A percentile compares a stretch with the other conserved stretches of the same genome.
Conservation (phyloP, 129 eudicot species). For the Lactuca sativa region DNA sequence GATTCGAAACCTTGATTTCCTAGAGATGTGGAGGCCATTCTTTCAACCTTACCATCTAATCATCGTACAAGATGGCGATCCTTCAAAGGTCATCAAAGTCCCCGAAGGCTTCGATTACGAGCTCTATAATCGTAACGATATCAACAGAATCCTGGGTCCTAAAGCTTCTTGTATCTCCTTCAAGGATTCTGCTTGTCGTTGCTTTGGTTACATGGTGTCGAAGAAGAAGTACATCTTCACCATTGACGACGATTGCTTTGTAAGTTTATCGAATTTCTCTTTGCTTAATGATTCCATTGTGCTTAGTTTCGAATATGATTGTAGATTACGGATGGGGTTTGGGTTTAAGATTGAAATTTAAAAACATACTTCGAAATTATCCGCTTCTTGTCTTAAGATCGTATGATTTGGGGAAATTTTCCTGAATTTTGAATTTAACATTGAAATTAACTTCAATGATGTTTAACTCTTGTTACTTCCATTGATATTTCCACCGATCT, state of each 20-base stretch:
- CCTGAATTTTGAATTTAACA: background rate
- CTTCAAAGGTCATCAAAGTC: constrained; percentile 51
- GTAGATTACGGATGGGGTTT: constrained; percentile 14
- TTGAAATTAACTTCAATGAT: background rate
- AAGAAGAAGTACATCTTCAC: constrained; percentile 66
- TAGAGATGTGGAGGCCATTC: constrained; percentile 76
- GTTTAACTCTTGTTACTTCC: background rate
- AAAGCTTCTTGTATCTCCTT: constrained; percentile 74
- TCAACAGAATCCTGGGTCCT: constrained; percentile 66
- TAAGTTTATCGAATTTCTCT: constrained; percentile 24
- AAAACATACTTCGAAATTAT: background rate
- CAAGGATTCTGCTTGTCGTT: constrained; percentile 74
- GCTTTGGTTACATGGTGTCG: constrained; percentile 67
- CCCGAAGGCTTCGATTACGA: constrained; percentile 73
- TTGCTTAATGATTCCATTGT: background rate
- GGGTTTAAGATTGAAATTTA: constrained; percentile 13
- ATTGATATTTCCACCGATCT: constrained; percentile 18
- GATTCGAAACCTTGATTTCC: constrained; percentile 66
- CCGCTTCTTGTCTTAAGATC: background rate
- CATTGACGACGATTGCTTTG: constrained; percentile 83
- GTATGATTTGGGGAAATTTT: background rate
- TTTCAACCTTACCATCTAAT: constrained; percentile 61
- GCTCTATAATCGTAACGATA: constrained; percentile 69
- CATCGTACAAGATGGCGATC: constrained; percentile 75
- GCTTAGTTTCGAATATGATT: constrained; percentile 6